phyloP scores from a whole-genome alignment of 1,139 yeast genomes.

The Pneumocystis carinii region DNA sequence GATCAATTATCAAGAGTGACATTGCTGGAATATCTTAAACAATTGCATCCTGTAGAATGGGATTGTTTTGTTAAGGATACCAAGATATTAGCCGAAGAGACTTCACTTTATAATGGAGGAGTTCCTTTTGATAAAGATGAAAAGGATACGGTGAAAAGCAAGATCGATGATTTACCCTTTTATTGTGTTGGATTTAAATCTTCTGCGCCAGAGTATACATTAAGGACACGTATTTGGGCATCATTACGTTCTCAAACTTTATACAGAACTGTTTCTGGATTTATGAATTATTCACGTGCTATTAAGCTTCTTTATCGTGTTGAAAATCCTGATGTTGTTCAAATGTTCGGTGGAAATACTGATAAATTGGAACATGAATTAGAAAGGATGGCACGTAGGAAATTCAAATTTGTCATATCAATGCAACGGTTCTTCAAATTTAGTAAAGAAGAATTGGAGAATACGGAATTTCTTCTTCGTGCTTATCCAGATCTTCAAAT shows the following conservation, averaged over 20 bases:
- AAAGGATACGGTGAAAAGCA: slow-evolving; percentile 57
- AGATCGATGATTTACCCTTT: slow-evolving; percentile 94
- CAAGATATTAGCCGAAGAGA: slow-evolving; percentile 94
- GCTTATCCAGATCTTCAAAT: slow-evolving; percentile 98
- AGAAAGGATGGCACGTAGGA: slow-evolving; percentile 98
- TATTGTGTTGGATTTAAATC: slow-evolving; percentile 98
- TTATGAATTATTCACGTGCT: slow-evolving; percentile 98
- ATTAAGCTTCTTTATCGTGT: slow-evolving; percentile 93
- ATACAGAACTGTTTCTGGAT: slow-evolving; percentile 97
- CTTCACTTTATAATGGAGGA: slow-evolving; percentile 63
- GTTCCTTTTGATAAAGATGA: slow-evolving; percentile 41
- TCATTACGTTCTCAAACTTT: slow-evolving; percentile 94
- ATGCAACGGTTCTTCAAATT: slow-evolving; percentile 98
- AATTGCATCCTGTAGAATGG: slow-evolving; percentile 98
- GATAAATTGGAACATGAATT: slow-evolving; percentile 87
- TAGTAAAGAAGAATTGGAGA: slow-evolving; percentile 94
- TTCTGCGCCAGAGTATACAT: slow-evolving; percentile 97
- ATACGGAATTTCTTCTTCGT: slow-evolving; percentile 92
- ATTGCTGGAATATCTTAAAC: slow-evolving; percentile 86
- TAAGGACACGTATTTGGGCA: slow-evolving; percentile 98
- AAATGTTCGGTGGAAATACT: slow-evolving; percentile 96
- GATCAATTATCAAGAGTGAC: slow-evolving; percentile 97
- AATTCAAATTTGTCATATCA: slow-evolving; percentile 90
- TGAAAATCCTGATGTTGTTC: slow-evolving; percentile 97
- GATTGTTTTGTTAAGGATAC: slow-evolving; percentile 98